Base-by-base conservation (phyloP, 192 early-diverging fungal species). In the Phlyctochytrium planicorne region DNA sequence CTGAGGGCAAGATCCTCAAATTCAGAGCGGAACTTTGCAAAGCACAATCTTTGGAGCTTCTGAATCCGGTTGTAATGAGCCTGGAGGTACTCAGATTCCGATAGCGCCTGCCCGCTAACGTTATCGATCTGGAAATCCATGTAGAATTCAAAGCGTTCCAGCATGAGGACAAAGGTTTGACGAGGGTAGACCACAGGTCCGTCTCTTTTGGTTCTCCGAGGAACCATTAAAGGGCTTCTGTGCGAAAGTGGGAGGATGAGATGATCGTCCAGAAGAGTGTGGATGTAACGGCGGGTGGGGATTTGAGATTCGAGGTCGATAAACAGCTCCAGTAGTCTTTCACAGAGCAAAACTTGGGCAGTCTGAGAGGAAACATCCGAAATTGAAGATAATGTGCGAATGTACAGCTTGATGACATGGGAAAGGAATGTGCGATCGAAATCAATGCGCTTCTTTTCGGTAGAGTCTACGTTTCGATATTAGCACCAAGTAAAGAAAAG, bases 231-330 rank as follows among this genome's bases (percentile, higher is more conserved):
- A 20, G 37, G 29, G 50, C 72, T 75, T 10, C 33, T 4, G 17
- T 67, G 52, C 37, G 64, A 71, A 6, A 78, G 69, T 37, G 69
- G 70, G 14, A 78, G 69, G 32, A 96, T 72, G 37, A 94, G 85
- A 57, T 90, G 88, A 66, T 99, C 97, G 10, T 87, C 79, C 20
- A 99, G 65, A 2, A 99, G 59, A 1, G 85, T 76, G 67, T 90
- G 86, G 55, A 97, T 86, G 63, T 84, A 94, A 34, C 96, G 87
- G n/a, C 96, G 89, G 1, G 96, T 98, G 2, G 95, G 87, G 59
- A 98, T 75, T 77, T 97, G 96, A 20, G 91, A 83, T 61, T 90
- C 87, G 6, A 99, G 73, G 65, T 94, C 91, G 12, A 94, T 90
- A 47, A 99, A 66, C 23, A 99, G 83, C 75, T 97, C 94, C 12